Base-by-base conservation (phyloP, 768 basidiomycete species). In the Sarcodon aspratus region DNA sequence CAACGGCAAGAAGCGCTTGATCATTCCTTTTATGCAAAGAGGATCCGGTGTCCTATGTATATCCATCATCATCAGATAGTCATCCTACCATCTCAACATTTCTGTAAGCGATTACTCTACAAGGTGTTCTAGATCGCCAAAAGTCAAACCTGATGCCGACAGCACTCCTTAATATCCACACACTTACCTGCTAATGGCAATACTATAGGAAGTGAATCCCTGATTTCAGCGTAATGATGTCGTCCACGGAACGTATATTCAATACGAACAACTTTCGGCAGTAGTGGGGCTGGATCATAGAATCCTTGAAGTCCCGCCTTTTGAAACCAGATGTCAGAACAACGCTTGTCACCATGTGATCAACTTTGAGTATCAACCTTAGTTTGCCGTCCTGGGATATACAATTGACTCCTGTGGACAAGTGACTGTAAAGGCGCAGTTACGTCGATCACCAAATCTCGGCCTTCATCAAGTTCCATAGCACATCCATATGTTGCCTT, bases 291-390 rank as follows among this genome's bases (percentile, higher is more conserved):
- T 49, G 87, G 85, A 66, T 95, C 91, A 59, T 78, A 81, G 69
- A 96, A 92, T n/a, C 91, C 91, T 58, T 88, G 81, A 36, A 95
- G 70, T 27, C 79, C 75, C 50, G 79, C 69, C 86, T 85, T 55
- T 35, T 47, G 34, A 27, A 27, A 27, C 51, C 49, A 47, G 18
- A 49, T 5, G 37, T 38, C 37, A 38, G 13, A 13, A 38, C 13
- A 13, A 38, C 21, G 21, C 21, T 27, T 61, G 50, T 27, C 34
- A 36, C 38, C 45, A 47, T 36, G 50, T 21, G 13, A 44, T 34
- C 33, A 40, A 27, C 17, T 17, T 45, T 12, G 12, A 47, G 46
- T 18, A 51, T 69, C 55, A 57, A 88, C 85, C 75, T 94, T 95
- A 44, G 78, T 70, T 57, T 82, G 71, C 43, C 80, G 81, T 46